Conservation (phyloP, 805 yeast species). For the Myxozyma sirexii region DNA sequence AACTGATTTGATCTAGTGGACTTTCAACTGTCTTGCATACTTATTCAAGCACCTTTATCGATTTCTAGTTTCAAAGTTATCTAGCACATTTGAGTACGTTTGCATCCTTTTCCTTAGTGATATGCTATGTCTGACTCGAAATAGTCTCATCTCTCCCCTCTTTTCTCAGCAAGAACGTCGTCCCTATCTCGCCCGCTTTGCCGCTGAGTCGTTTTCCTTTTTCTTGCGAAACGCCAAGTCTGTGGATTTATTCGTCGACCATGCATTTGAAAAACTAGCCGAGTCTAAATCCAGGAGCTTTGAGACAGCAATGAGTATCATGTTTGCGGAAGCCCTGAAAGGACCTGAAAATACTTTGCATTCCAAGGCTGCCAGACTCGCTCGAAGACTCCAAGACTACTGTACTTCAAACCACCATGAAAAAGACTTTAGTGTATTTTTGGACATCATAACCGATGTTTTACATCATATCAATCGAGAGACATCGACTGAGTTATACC, state of each 20-base stretch:
- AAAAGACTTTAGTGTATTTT: conserved; percentile 17
- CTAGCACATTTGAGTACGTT: conserved; percentile 70
- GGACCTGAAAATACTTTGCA: conserved; percentile 74
- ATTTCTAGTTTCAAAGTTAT: conserved; percentile 60
- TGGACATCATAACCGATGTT: conserved; percentile 36
- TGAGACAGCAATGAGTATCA: conserved; percentile 57
- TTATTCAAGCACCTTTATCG: conserved; percentile 83
- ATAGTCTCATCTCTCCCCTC: conserved; percentile 31
- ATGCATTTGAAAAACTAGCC: conserved; percentile 42
- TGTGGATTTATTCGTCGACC: conserved; percentile 51
- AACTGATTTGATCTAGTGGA: conserved; percentile 47
- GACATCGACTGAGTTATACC: conserved; percentile 40
- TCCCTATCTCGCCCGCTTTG: conserved; percentile 72
- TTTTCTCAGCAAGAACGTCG: conserved; percentile 57
- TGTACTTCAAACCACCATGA: conserved; percentile 20
- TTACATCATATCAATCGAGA: conserved; percentile 42
- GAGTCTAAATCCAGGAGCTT: conserved; percentile 51
- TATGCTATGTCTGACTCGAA: not conserved
- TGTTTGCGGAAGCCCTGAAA: conserved; percentile 73
- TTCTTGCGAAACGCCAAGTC: conserved; percentile 68
- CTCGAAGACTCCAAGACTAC: conserved; percentile 19
- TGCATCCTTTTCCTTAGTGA: conserved; percentile 50
- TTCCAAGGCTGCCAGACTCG: conserved; percentile 56
- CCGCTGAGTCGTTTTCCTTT: conserved; percentile 89
- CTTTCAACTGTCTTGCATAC: conserved; percentile 82